A percentile compares a stretch with the other conserved stretches of the same genome.
phyloP scores from a whole-genome alignment of 805 yeast genomes.

The Starmerella gropengiesseri region DNA sequence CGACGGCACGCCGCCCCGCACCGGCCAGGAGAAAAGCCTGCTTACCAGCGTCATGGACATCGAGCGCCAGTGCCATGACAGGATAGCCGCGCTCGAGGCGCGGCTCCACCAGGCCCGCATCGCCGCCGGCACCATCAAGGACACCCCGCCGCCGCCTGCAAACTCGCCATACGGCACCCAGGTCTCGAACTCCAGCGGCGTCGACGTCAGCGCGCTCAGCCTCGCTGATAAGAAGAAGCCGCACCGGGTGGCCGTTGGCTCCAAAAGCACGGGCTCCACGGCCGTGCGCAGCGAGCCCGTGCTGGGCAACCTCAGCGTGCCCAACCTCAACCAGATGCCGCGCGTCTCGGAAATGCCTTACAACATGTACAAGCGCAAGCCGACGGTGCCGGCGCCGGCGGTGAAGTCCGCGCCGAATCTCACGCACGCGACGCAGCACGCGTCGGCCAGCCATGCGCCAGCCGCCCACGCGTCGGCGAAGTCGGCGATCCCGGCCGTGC shows the following conservation, averaged over 20 bases:
- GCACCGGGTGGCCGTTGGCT: conserved; percentile 24
- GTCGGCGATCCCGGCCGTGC: background rate
- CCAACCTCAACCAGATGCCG: conserved; percentile 14
- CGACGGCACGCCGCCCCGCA: conserved; percentile 27
- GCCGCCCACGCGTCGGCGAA: background rate
- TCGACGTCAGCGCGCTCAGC: conserved; percentile 7
- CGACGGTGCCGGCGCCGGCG: conserved; percentile 5
- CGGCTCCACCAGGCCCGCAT: conserved; percentile 11
- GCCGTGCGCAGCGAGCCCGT: conserved; percentile 5
- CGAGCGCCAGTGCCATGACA: conserved; percentile 33
- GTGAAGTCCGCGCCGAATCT: background rate
- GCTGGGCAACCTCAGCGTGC: conserved; percentile 3
- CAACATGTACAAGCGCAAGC: conserved; percentile 18
- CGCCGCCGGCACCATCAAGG: conserved; percentile 6
- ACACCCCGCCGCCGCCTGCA: conserved; percentile 9
- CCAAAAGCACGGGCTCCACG: conserved; percentile 9
- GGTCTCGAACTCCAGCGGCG: conserved; percentile 8
- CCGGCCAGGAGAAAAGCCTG: conserved; percentile 29
- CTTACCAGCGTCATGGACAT: conserved; percentile 32
- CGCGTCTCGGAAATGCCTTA: conserved; percentile 24
- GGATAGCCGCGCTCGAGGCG: conserved; percentile 25
- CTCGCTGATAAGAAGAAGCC: conserved; percentile 10
- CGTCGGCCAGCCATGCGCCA: background rate
- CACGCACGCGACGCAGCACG: background rate
- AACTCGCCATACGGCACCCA: conserved; percentile 25